A percentile compares a stretch with the other conserved stretches of the same genome.
phyloP scores from a whole-genome alignment of 1,284 basidiomycete species.

The Lentinula novae-zelandiae region DNA sequence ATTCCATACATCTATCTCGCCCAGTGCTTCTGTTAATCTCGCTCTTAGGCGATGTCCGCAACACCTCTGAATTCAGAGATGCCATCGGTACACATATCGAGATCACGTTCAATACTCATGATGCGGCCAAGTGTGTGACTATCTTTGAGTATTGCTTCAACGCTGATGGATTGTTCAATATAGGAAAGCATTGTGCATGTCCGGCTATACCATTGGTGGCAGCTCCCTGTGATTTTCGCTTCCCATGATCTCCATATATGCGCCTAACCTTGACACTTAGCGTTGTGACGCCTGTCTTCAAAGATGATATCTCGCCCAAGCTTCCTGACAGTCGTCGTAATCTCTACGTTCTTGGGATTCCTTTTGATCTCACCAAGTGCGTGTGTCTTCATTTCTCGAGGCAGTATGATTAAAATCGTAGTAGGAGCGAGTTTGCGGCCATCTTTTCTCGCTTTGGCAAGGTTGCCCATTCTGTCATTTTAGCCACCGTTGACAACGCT shows the following conservation, averaged over 20 bases:
- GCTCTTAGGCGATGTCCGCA: conserved; percentile 41
- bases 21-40: background rate
- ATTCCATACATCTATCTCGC: conserved; percentile 5
- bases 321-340: conserved; percentile 61
- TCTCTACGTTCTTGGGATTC: conserved; percentile 75
- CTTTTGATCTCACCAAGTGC: conserved; percentile 73
- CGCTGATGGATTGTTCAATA: background rate
- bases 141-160: background rate
- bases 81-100: conserved; percentile 39
- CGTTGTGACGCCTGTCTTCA: conserved; percentile 25
- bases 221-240: conserved; percentile 43
- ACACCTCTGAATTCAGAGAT: conserved; percentile 38
- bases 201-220: conserved; percentile 58
- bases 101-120: conserved; percentile 46
- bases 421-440: conserved; percentile 56
- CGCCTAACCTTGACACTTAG: conserved; percentile 20
- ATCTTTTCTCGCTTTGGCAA: conserved; percentile 61
- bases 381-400: conserved; percentile 17
- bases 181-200: conserved; percentile 66
- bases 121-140: conserved; percentile 41
- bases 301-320: conserved; percentile 16
- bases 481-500: conserved; percentile 76
- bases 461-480: conserved; percentile 70
- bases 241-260: conserved; percentile 20
- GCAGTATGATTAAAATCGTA: background rate